Conservation (phyloP, 768 basidiomycete genomes). For the Trametes villosa region DNA sequence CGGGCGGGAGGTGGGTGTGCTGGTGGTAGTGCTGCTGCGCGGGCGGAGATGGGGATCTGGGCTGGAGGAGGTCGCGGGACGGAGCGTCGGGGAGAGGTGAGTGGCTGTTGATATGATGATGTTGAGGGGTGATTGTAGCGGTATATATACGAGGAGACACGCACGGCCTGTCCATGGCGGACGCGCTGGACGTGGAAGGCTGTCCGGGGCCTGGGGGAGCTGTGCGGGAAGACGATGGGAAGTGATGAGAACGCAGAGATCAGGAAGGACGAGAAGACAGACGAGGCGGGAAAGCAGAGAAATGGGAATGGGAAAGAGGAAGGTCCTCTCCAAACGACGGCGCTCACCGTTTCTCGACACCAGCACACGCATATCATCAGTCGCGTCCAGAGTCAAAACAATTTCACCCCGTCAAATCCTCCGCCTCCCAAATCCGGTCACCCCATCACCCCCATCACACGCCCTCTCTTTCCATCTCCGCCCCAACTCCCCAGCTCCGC, state of each 20-base stretch:
- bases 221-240: slow-evolving; percentile 32
- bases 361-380: slow-evolving; percentile 21
- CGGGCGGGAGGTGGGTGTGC: neutral
- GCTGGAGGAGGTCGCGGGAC: slow-evolving; percentile 12
- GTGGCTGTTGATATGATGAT: slow-evolving; percentile 25
- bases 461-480: slow-evolving; percentile 10
- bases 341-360: slow-evolving; percentile 19
- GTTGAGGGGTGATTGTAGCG: slow-evolving; percentile 22
- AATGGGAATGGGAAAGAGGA: slow-evolving; percentile 5
- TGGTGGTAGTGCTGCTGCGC: slow-evolving; percentile 4
- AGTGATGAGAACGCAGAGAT: slow-evolving; percentile 28
- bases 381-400: slow-evolving; percentile 15
- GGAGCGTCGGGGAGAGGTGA: slow-evolving; percentile 20
- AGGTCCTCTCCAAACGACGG: neutral
- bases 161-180: slow-evolving; percentile 29
- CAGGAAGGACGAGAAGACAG: slow-evolving; percentile 22
- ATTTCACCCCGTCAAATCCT: slow-evolving; percentile 13
- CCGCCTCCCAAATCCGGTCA: slow-evolving; percentile 2
- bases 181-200: slow-evolving; percentile 25
- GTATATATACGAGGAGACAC: slow-evolving; percentile 27
- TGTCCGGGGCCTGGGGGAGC: slow-evolving; percentile 29
- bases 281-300: neutral
- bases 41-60: slow-evolving; percentile 16
- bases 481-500: slow-evolving; percentile 14
- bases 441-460: slow-evolving; percentile 12